phyloP scores from a whole-genome alignment of 148 eudicot species.

The Rhododendron simsii region DNA sequence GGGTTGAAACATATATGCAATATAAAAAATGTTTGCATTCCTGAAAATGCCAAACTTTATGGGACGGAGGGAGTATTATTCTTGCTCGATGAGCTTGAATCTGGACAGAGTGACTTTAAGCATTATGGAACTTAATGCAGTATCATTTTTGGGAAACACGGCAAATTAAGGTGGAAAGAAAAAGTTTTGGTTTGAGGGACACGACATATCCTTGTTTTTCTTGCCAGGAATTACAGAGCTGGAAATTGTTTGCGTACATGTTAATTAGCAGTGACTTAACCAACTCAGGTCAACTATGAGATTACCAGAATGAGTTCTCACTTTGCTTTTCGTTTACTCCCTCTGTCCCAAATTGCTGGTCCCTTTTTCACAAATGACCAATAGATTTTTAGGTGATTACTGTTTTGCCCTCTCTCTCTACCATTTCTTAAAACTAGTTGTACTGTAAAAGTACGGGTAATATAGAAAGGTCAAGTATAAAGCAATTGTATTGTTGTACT shows the following conservation, averaged over 20 bases:
- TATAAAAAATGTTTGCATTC: no score
- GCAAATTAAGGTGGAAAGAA: background rate
- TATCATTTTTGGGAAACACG: background rate
- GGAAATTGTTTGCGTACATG: background rate
- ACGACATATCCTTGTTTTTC: background rate
- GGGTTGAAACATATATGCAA: no score
- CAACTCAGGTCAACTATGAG: background rate
- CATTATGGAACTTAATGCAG: background rate
- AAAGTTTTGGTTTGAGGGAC: background rate
- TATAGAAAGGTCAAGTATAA: no score
- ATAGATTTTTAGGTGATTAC: no score
- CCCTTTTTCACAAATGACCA: no score
- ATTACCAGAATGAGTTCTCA: background rate
- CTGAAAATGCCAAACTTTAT: no score
- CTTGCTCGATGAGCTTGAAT: background rate
- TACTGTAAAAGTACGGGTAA: no score
- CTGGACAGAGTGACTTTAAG: background rate
- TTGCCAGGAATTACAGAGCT: background rate
- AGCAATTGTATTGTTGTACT: no score
- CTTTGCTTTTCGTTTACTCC: background rate
- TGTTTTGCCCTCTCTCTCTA: no score
- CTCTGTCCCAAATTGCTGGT: no score
- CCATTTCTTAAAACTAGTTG: no score
- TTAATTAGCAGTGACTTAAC: background rate
- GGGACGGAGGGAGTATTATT: background rate